Evolutionary conservation across 2,329 filamentous ascomycete genomes (phyloP), one percentile per base, ranked within the genome.

Genomic region (Sporothrix dimorphospora): DNA sequence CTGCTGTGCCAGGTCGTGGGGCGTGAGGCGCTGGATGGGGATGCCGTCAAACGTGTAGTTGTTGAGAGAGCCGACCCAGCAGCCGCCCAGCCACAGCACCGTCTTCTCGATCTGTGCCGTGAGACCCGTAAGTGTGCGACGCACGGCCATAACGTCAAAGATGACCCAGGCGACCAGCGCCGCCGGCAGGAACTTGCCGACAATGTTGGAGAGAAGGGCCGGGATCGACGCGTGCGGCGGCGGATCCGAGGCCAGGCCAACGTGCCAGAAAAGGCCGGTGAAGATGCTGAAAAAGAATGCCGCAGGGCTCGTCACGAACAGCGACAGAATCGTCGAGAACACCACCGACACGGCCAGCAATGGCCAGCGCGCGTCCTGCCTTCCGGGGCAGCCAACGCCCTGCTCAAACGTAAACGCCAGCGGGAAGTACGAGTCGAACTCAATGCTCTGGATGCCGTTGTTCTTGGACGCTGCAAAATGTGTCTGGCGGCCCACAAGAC

Each of bases 21-120:
- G 90, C 9, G 93, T 98, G n/a, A 99, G 86, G 2, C 96, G 91
- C 80, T 94, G 90, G 75, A 99, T 96, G 0, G 96, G 96, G 74
- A 99, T 98, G 82, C 93, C 92, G 77, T 94, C 92, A 78, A 99
- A 93, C 0, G 96, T 98, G 81, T 98, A 97, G 81, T 98, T 98
- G 78, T 95, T 95, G 76, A 99, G 82, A 1, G 93, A 91, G 19
- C 94, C 96, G 51, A 98, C 89, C 92, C 97, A 99, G 78, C 92
- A 94, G 8, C 90, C 91, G 0, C 94, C 94, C 0, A 99, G 85
- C 92, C 94, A 98, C 38, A 98, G 85, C 2, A 98, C 81, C 0
- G 94, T 93, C 84, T 97, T 98, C 78, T 97, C 95, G 57, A 97
- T 77, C 79, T 97, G 95, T 0, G 94, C 94, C 0, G 89, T 91